Conservation (phyloP, 1,139 yeast genomes). For the Debaryomyces subglobosus region DNA sequence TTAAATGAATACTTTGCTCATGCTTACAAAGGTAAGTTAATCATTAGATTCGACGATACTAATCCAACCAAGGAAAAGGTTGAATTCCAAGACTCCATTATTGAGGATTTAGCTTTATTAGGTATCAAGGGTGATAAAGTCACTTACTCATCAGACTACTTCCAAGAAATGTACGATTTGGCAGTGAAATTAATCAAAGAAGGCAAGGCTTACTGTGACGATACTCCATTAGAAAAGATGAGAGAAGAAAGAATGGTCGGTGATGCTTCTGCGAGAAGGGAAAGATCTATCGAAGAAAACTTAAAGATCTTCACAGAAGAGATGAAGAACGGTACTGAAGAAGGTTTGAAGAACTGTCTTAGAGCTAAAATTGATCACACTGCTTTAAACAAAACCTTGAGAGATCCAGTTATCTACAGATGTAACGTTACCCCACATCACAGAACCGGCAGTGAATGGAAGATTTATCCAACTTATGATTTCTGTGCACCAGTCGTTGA, state of each 20-base stretch:
- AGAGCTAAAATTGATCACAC: constrained; percentile 90
- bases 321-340: constrained; percentile 86
- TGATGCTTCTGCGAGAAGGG: constrained; percentile 80
- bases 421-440: constrained; percentile 91
- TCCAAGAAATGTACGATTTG: constrained; percentile 77
- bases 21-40: constrained; percentile 85
- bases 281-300: constrained; percentile 86
- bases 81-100: constrained; percentile 83
- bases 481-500: constrained; percentile 95
- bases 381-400: constrained; percentile 81
- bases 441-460: constrained; percentile 86
- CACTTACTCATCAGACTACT: constrained; percentile 86
- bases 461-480: constrained; percentile 91
- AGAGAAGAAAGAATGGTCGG: constrained; percentile 96
- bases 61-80: constrained; percentile 89
- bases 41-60: constrained; percentile 91
- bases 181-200: constrained; percentile 82
- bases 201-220: constrained; percentile 92
- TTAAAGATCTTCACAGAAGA: constrained; percentile 74
- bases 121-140: constrained; percentile 84
- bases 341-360: constrained; percentile 79
- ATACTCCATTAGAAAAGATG: constrained; percentile 85
- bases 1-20: constrained; percentile 90
- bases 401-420: constrained; percentile 94
- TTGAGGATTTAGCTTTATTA: constrained; percentile 77